These are phyloP conservation scores for Usnea hakonensis DNA, from an alignment of 495 filamentous ascomycete species.

Conservation along the genomic window DNA sequence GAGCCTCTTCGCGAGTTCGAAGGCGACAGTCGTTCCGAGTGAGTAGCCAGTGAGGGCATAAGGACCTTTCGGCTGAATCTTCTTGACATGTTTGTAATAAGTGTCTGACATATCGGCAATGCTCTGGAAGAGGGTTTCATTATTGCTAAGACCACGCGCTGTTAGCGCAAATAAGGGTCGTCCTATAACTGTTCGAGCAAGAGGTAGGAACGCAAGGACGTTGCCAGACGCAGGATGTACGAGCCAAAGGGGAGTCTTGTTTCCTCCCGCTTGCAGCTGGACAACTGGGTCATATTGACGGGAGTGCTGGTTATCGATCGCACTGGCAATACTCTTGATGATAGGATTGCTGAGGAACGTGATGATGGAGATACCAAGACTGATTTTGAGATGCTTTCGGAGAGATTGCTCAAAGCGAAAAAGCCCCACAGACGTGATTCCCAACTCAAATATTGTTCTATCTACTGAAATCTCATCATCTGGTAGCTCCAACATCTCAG, in stretches of 20 bases:
- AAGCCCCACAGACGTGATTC: no score
- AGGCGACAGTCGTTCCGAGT: slow-evolving; percentile 46
- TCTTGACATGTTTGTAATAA: slow-evolving; percentile 39
- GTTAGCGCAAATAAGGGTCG: slow-evolving; percentile 49
- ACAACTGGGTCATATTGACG: slow-evolving; percentile 42
- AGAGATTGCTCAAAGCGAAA: no score
- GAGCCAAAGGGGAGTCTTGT: slow-evolving; percentile 47
- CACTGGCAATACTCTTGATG: no score
- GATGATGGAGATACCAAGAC: no score
- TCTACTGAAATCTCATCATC: no score
- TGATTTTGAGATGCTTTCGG: no score
- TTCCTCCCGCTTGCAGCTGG: no score
- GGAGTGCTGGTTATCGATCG: no score
- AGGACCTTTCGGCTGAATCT: slow-evolving; percentile 43
- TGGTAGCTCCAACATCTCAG: no score
- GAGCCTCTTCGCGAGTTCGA: slow-evolving; percentile 45
- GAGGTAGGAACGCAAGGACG: slow-evolving; percentile 46
- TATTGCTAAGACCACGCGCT: slow-evolving; percentile 44
- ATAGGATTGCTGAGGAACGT: no score
- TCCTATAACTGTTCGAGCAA: slow-evolving; percentile 39
- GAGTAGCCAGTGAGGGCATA: slow-evolving; percentile 52
- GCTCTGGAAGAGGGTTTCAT: slow-evolving; percentile 30
- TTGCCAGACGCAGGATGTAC: slow-evolving; percentile 52
- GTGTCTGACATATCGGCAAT: slow-evolving; percentile 31
- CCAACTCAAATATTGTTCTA: no score